Evolutionary conservation across 306 rosid genomes (phyloP), one percentile per base, ranked within the genome.

Genomic region (Astragalus membranaceus): DNA sequence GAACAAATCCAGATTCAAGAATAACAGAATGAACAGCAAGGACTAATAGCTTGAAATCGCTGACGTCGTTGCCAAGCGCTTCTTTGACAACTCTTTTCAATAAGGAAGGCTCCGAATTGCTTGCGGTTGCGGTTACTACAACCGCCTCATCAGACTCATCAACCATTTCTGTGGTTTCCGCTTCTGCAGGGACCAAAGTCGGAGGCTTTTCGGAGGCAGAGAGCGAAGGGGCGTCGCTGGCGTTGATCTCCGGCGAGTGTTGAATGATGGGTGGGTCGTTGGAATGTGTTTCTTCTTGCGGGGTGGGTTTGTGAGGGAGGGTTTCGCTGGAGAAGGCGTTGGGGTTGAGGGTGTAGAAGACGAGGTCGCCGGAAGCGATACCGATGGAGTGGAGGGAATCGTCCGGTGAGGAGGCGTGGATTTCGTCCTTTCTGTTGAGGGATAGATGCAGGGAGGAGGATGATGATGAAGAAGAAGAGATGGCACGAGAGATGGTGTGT

Each of bases 1-100:
- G 69, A 29, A 88, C 85, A 41, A 94, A 85, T 13, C 97, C 96
- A 14, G 92, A 90, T 74, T 94, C 98, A 32, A 86, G 67, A 39
- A 94, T 56, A 53, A 88, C 86, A 0, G 82, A 89, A 58, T 94
- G 96, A 39, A 94, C 88, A 1, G 84, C 80, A 46, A 70, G 55
- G 8, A 88, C 79, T 72, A 88, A 51, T 0, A 85, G 53, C 75
- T 74, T 84, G 47, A 72, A 84, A 77, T 81, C 82, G 37, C 39
- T 69, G 10, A 73, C 65, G 17, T 83, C 82, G 8, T 80, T 55
- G 0, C 86, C 79, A 33, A 79, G 36, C 46, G 76, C 82, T 70
- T 84, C 88, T 39, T 50, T 79, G 55, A 88, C 62, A 14, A 86
- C 82, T 60, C 86, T 82, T 71, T 64, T 87, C 78, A 88, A 29